Evolutionary conservation across 768 basidiomycete genomes (phyloP).

Genomic region (Hericium rajendrae): DNA sequence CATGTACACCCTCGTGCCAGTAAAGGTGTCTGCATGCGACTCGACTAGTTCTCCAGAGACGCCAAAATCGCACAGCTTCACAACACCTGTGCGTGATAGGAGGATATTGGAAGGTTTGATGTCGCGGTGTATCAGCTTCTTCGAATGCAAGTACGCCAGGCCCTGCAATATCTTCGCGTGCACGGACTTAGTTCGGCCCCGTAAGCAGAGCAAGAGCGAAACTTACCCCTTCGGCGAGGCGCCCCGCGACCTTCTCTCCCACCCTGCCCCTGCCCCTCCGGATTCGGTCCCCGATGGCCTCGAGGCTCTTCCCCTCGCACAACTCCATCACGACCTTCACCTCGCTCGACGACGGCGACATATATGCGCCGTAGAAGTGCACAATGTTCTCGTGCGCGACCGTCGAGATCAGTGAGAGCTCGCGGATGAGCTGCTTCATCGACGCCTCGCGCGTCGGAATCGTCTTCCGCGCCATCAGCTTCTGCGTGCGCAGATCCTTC

Average conservation of each 20-base stretch:
- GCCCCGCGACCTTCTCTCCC: constrained; percentile 73
- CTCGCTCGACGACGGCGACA: constrained; percentile 70
- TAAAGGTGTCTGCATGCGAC: constrained; percentile 82
- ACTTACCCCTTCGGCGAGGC: constrained; percentile 78
- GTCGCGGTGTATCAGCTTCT: constrained; percentile 83
- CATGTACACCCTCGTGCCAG: constrained; percentile 93
- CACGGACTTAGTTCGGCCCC: not conserved
- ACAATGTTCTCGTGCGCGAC: constrained; percentile 77
- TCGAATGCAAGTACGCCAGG: constrained; percentile 77
- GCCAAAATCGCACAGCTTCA: constrained; percentile 88
- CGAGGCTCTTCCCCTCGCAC: constrained; percentile 73
- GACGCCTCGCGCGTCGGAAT: constrained; percentile 81
- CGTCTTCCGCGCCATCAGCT: constrained; percentile 83
- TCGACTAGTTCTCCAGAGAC: constrained; percentile 88
- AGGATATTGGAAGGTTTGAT: constrained; percentile 87
- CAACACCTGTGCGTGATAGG: constrained; percentile 71
- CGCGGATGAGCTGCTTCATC: constrained; percentile 76
- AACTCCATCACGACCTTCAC: constrained; percentile 88
- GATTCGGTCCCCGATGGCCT: constrained; percentile 71
- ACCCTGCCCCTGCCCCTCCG: constrained; percentile 62
- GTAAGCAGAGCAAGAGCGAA: not conserved
- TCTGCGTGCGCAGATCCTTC: constrained; percentile 60
- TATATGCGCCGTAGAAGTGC: constrained; percentile 79
- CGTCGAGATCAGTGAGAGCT: constrained; percentile 75
- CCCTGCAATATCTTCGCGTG: constrained; percentile 57